A percentile compares a stretch with the other conserved stretches of the same genome.
Conservation (phyloP, 768 basidiomycete species). For the Xanthoconium purpureum region DNA sequence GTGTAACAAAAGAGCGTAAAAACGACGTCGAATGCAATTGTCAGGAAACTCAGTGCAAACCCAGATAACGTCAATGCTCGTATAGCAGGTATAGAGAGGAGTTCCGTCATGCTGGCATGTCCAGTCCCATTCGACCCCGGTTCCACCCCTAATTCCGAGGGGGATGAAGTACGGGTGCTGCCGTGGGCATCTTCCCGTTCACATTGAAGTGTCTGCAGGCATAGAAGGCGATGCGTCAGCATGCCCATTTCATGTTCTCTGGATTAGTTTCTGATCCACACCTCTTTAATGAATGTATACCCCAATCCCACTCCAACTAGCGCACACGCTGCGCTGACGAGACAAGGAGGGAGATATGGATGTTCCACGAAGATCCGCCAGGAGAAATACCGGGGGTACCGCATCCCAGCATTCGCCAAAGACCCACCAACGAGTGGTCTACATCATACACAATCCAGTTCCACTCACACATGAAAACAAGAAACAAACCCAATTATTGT, state of each 20-base stretch:
- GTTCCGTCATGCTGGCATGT: constrained; percentile 26
- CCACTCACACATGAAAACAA: background rate
- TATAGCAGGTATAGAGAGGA: constrained; percentile 50
- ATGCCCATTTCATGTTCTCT: too few species aligned
- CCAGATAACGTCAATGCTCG: constrained; percentile 49
- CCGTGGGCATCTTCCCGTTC: constrained; percentile 11
- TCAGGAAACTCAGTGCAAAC: constrained; percentile 46
- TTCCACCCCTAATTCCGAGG: too few species aligned
- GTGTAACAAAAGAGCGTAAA: constrained; percentile 65
- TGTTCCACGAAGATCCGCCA: constrained; percentile 13
- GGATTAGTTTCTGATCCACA: background rate
- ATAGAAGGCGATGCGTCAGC: too few species aligned
- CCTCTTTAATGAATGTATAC: constrained; percentile 22
- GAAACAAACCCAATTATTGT: constrained; percentile 49
- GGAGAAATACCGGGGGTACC: constrained; percentile 4
- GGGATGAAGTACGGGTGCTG: too few species aligned
- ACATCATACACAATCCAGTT: background rate
- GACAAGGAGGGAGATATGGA: constrained; percentile 20
- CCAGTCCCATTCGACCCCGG: too few species aligned
- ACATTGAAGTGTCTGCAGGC: constrained; percentile 15
- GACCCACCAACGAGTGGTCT: constrained; percentile 22
- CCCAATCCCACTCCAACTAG: constrained; percentile 10
- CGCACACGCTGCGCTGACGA: constrained; percentile 8
- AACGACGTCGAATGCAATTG: constrained; percentile 56
- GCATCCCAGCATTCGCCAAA: constrained; percentile 15